Base-by-base conservation (phyloP, 495 filamentous ascomycete species). In the Xylaria venustula region DNA sequence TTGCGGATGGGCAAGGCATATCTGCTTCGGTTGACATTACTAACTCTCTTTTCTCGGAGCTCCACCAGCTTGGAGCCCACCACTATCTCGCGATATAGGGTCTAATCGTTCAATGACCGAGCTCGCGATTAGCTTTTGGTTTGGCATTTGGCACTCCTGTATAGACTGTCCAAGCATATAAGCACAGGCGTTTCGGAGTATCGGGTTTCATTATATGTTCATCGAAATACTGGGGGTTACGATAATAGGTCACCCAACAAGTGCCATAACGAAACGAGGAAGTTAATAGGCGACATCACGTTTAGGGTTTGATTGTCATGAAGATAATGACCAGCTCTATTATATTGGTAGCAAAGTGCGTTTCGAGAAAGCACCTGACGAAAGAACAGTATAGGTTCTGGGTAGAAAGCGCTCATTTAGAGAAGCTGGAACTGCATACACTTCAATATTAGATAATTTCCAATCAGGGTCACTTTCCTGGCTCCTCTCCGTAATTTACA, bases 81-180 rank as follows among this genome's bases (percentile, higher is more conserved):
- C 14, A 32, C 3, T 40, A 23, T 15, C 46, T 49, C 12, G 19
- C 5, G 56, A 19, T 20, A 42, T 45, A 36, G n/a, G 44, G 7
- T 32, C 25, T 37, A 20, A 26, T 44, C 5, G 34, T 42, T 17
- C 41, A n/a, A 20, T 32, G 15, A 42, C 34, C n/a, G n/a, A n/a
- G n/a, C 19, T 51, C 36, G 25, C 50, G 57, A 30, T 36, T n/a
- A n/a, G n/a, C n/a, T n/a, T n/a, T n/a, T n/a, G n/a, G n/a, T n/a
- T n/a, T n/a, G n/a, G n/a, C n/a, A 17, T 45, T 60, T 52, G 6
- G 36, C 20, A 30, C 17, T 41, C 47, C 26, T 60, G 37, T 37
- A 60, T 60, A 60, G 57, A 60, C 48, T 36, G 36, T 36, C 17
- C 17, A 44, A 47, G 56, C 56, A 59, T 58, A 26, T 59, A 36